Base-by-base conservation (phyloP, 371 early-diverging fungal species). In the Smittium culicis region DNA sequence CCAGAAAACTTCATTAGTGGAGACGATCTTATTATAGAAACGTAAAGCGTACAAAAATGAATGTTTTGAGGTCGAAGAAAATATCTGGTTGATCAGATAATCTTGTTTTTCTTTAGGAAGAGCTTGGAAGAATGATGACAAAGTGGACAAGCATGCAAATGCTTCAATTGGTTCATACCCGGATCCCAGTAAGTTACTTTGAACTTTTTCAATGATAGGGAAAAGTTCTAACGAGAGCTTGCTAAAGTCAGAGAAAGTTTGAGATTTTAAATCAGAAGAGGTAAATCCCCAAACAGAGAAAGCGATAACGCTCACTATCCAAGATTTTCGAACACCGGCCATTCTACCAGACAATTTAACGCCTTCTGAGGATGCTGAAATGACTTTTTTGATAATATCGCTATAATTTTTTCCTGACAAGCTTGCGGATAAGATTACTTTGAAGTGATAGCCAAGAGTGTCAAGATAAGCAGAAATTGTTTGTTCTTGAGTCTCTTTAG, bases 21-120 rank as follows among this genome's bases (percentile, higher is more conserved):
- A 74, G 2, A 83, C 70, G 45, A 90, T 81, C 73, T 92, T 92
- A 65, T 83, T 81, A 70, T 86, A 91, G 27, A 88, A 84, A 75
- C 87, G 88, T 66, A 91, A 92, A 82, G 86, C 86, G 59, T 91
- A 72, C 34, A 91, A 77, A 67, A 88, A 86, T 17, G 90, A 86
- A 54, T 84, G 81, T 27, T 72, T 64, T 67, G 87, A 88, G 56
- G 79, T 80, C 34, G 72, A 68, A 8, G 74, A 68, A 14, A 69
- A 72, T 59, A 77, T 71, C 34, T 2, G 70, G 54, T 34, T 69
- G 25, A 17, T 66, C 35, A 82, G 67, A 66, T 63, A 61, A 1
- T 56, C 66, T 3, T 60, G 54, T 11, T 64, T 66, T 20, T 66
- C 68, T 24, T 71, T 67, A 1, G 73, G 68, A 5, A 64, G 68